Conservation (phyloP, 2,329 filamentous ascomycete genomes). For the Chaetomium sp. region DNA sequence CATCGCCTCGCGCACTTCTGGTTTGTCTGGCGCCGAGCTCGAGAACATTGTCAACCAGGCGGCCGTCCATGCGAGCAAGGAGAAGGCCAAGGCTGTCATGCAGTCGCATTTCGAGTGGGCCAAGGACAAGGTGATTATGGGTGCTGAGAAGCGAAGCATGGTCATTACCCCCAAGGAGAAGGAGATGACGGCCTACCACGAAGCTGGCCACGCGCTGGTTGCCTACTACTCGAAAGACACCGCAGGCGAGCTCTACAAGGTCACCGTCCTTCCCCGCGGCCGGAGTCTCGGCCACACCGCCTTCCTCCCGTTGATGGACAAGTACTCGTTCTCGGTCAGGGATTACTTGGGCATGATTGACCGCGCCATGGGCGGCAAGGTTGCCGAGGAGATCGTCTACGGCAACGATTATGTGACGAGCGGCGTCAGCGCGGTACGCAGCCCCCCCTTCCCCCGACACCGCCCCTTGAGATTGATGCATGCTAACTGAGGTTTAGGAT, state of each 20-base stretch:
- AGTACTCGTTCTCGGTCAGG: constrained; percentile 82
- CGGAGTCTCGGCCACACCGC: constrained; percentile 84
- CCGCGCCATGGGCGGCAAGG: constrained; percentile 76
- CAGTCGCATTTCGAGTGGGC: constrained; percentile 92
- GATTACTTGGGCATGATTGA: constrained; percentile 73
- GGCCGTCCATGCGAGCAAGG: constrained; percentile 88
- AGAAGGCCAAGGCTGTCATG: constrained; percentile 73
- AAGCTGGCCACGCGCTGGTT: constrained; percentile 92
- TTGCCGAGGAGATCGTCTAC: constrained; percentile 83
- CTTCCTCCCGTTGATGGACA: constrained; percentile 87
- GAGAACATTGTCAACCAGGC: constrained; percentile 98
- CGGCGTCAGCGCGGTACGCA: constrained; percentile 74
- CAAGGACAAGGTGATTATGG: constrained; percentile 98
- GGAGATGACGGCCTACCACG: constrained; percentile 94
- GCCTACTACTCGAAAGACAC: constrained; percentile 76
- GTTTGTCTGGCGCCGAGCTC: constrained; percentile 91
- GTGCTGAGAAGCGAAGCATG: constrained; percentile 85
- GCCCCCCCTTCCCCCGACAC: neutral
- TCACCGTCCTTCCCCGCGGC: constrained; percentile 92
- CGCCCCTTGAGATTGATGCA: neutral
- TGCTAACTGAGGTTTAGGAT: constrained; percentile 58
- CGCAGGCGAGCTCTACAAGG: constrained; percentile 85
- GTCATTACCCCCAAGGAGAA: constrained; percentile 94
- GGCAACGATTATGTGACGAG: constrained; percentile 89
- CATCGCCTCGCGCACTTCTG: constrained; percentile 84